A percentile compares a stretch with the other conserved stretches of the same genome.
Evolutionary conservation across 2,329 filamentous ascomycete species (phyloP).

Genomic region (Aspergillus puulaauensis): DNA sequence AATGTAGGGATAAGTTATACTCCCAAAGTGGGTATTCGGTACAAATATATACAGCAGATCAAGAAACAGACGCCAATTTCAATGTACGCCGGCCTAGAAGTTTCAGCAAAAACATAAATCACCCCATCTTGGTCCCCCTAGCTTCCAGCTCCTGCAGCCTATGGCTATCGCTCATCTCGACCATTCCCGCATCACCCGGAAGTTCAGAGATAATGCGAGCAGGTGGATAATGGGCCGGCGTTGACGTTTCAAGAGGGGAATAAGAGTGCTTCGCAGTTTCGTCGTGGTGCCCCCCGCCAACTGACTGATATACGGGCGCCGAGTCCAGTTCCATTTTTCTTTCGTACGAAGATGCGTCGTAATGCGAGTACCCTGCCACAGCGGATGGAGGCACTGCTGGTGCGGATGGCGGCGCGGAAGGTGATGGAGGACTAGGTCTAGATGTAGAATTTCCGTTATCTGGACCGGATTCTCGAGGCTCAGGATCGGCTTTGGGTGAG

Average conservation of each 20-base stretch:
- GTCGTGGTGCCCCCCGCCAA: background rate
- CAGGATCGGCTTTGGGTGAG: background rate
- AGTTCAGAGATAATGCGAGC: constrained; percentile 5
- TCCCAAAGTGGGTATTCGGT: background rate
- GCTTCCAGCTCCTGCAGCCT: constrained; percentile 14
- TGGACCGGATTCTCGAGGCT: background rate
- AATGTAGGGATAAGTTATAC: too few relatives aligned
- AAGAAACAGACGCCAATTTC: background rate
- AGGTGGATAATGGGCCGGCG: background rate
- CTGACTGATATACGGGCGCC: background rate
- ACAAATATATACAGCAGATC: background rate
- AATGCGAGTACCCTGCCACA: background rate
- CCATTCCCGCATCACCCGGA: constrained; percentile 1
- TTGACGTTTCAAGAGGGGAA: background rate
- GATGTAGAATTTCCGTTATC: background rate
- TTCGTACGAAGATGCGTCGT: background rate
- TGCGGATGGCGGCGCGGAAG: too few relatives aligned
- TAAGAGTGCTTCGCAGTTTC: background rate
- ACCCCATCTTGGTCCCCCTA: background rate
- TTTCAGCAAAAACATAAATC: background rate
- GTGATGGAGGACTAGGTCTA: background rate
- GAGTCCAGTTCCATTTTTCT: constrained; percentile 3
- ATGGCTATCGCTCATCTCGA: constrained; percentile 15
- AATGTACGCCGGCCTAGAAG: background rate
- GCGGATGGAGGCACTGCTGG: too few relatives aligned